These are phyloP conservation scores for Erysimum pusillum DNA, from an alignment of 441 rosid genomes.

Conservation along the genomic window DNA sequence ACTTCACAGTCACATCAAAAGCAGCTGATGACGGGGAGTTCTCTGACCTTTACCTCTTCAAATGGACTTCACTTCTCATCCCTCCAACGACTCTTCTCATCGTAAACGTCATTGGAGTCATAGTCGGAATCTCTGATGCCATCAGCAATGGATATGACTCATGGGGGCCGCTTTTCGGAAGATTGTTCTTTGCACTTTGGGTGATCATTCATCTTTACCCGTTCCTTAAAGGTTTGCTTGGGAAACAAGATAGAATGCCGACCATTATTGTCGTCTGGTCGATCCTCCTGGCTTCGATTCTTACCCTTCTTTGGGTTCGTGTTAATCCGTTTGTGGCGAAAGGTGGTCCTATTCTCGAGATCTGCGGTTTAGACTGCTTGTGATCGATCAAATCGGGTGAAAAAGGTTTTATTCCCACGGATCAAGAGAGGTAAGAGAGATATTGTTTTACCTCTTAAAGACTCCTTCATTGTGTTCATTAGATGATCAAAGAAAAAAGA, in stretches of 20 bases:
- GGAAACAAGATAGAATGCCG: constrained; percentile 84
- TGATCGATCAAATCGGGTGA: constrained; percentile 25
- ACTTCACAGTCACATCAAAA: constrained; percentile 96
- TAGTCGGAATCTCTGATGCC: constrained; percentile 88
- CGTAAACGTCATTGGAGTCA: constrained; percentile 77
- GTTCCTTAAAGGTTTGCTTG: constrained; percentile 90
- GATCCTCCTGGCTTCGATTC: constrained; percentile 84
- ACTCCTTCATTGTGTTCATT: constrained; percentile 45
- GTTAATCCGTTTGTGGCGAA: constrained; percentile 78
- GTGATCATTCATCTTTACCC: constrained; percentile 95
- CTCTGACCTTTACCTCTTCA: constrained; percentile 90
- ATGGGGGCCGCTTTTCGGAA: constrained; percentile 96
- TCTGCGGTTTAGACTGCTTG: constrained; percentile 82
- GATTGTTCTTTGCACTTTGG: constrained; percentile 89
- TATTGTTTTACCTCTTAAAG: constrained; percentile 30
- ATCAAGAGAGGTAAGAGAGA: constrained; percentile 39
- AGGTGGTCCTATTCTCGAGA: constrained; percentile 77
- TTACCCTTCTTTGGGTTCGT: constrained; percentile 90
- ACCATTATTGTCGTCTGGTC: constrained; percentile 95
- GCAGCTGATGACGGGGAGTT: constrained; percentile 91
- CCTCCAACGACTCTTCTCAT: constrained; percentile 85
- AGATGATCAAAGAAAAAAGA: constrained; percentile 23
- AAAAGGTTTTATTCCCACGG: constrained; percentile 41
- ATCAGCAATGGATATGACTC: constrained; percentile 93
- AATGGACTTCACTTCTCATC: constrained; percentile 89